Base-by-base conservation (phyloP, 352 stramenopile genomes). In the Phytophthora podocarpi region DNA sequence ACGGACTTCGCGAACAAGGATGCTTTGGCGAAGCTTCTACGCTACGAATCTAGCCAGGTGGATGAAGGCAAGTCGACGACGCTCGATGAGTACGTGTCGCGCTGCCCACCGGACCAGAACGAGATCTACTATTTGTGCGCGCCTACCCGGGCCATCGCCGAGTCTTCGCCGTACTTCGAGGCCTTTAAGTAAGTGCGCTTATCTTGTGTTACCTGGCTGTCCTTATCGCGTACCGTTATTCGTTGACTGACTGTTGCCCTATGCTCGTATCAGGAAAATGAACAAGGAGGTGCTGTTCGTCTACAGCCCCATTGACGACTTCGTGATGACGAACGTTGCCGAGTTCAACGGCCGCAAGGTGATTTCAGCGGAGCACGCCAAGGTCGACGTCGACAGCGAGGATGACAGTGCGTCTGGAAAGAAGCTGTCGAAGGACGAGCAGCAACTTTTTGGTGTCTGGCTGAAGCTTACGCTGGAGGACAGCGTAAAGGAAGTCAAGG, bases 121-220 rank as follows among this genome's bases (percentile, higher is more conserved):
- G 91, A 99, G 53, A 99, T 99, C 61, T 99, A 99, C 80, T 99
- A 99, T 75, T 62, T 99, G 23, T 97, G 88, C 53, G 97, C 97
- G 5, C 98, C 97, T 23, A 98, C 86, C 35, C 90, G 97, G 26
- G 89, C 97, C 36, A 91, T 99, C 36, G 98, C 97, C 8, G 83
- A 97, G 46, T 87, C 93, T 24, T 99, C 96, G 60, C 98, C 98
- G 10, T 99, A 99, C 85, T 98, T 98, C 59, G 98, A 99, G 78
- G 96, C 91, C 6, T 99, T 99, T 83, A 98, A 99, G 77, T 96
- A 90, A 54, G 83, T 85, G 16, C 2, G 5, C 18, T 8, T 24
- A 6, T 10, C 34, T 31, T 11, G n/a, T 32, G 23, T 23, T 20
- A 2, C 4, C 7, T 23, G 15, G 3, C 13, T 41, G 18, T 32